Base-by-base conservation (phyloP, 2,329 filamentous ascomycete genomes). In the Ceratocystiopsis sp. region DNA sequence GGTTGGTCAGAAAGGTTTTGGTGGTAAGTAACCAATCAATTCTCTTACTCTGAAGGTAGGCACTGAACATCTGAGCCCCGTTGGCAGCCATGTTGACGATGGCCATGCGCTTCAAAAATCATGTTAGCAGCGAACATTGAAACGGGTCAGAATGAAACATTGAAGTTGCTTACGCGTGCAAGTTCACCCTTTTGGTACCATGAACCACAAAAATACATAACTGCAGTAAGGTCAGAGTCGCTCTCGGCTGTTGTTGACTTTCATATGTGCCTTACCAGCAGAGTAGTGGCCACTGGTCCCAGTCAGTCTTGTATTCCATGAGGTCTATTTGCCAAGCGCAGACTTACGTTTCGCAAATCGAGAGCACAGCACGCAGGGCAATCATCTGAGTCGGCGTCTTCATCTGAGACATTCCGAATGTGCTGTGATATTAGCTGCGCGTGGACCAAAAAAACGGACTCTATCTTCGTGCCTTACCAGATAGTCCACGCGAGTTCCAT, bases 31-130 rank as follows among this genome's bases (percentile, higher is more conserved):
- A 21, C 4, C 19, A 7, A 21, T 21, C 19, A 4, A 21, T 4
- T 21, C 4, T 7, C 25, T 10, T 29, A 29, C 25, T 29, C 50
- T 60, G 59, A 0, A 61, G 50, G 21, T 61, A 60, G 0, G 55
- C 52, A 16, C 49, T 48, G 17, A 53, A 50, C 46, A 53, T 29
- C 10, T 53, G 13, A 54, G 54, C 0, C 54, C 58, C 0, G 57
- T 48, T 6, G 37, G 47, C 37, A 8, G 47, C 44, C 11, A 17
- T 33, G 35, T 49, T 39, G 32, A 47, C 35, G 19, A 49, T 49
- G 21, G 41, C 47, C 11, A 49, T 39, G 7, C 47, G 41, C 45
- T 47, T 21, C 8, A 21, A 13, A 1, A 4, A 16, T 3, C 35
- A 37, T 17, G 34, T 35, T 34, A 8, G n/a, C 9, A n/a, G n/a